Conservation (phyloP, 352 stramenopile genomes). For the Phytopythium litorale region DNA sequence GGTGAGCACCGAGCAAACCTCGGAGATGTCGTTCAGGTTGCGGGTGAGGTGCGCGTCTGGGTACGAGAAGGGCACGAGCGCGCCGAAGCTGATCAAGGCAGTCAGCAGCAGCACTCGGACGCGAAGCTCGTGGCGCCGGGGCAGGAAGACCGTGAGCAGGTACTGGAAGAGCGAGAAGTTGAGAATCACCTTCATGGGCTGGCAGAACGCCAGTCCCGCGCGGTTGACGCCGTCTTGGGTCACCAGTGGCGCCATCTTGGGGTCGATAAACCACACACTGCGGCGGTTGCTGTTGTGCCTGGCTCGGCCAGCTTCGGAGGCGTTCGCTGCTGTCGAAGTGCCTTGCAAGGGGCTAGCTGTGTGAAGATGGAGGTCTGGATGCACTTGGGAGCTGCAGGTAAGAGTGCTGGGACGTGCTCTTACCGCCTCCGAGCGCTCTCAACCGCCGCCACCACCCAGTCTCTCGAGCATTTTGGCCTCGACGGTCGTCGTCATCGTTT, state of each 20-base stretch:
- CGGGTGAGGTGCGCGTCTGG: constrained; percentile 7
- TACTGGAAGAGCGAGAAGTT: constrained; percentile 35
- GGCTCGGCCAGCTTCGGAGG: not conserved
- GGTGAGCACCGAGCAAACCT: constrained; percentile 12
- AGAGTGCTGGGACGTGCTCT: not conserved
- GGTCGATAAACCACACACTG: too few species aligned
- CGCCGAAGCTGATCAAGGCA: constrained; percentile 20
- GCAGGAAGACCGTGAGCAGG: constrained; percentile 14
- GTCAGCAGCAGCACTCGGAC: constrained; percentile 11
- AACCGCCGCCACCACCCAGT: not conserved
- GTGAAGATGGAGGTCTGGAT: not conserved
- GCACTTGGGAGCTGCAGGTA: not conserved
- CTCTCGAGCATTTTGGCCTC: not conserved
- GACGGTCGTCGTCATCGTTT: not conserved
- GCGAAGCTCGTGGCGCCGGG: not conserved
- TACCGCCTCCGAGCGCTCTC: not conserved
- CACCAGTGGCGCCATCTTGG: not conserved
- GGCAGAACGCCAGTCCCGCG: constrained; percentile 8
- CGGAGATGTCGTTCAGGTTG: constrained; percentile 12
- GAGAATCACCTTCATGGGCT: constrained; percentile 8
- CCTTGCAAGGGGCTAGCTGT: not conserved
- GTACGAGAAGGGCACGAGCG: constrained; percentile 11
- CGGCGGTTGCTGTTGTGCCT: not conserved
- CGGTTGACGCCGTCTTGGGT: not conserved
- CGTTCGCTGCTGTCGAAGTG: not conserved